Conservation (phyloP, 768 basidiomycete species). For the Macrolepiota dolichaula region DNA sequence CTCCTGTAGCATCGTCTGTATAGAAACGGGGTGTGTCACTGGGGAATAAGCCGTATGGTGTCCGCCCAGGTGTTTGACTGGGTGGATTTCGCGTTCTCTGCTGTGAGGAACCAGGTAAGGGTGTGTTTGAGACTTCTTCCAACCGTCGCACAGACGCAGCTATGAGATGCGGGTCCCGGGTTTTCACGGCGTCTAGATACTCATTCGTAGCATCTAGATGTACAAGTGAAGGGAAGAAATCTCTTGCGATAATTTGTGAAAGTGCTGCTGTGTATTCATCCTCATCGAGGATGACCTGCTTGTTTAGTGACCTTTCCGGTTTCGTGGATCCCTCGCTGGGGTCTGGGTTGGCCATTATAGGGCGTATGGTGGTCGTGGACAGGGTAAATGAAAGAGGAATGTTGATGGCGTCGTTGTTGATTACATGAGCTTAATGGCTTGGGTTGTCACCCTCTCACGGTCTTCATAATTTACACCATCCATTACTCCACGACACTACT, state of each 20-base stretch:
- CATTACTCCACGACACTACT: slow-evolving; percentile 6
- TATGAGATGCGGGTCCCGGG: slow-evolving; percentile 77
- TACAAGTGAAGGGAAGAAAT: slow-evolving; percentile 94
- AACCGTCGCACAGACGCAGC: slow-evolving; percentile 71
- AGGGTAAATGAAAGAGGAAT: neutral
- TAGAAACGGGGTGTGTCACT: slow-evolving; percentile 59
- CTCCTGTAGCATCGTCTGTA: slow-evolving; percentile 26
- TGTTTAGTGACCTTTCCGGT: slow-evolving; percentile 59
- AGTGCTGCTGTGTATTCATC: slow-evolving; percentile 93
- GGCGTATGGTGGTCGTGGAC: neutral
- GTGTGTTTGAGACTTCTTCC: slow-evolving; percentile 58
- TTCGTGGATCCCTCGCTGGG: slow-evolving; percentile 16
- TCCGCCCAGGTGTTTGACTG: slow-evolving; percentile 51
- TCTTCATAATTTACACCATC: slow-evolving; percentile 1
- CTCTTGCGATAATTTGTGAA: slow-evolving; percentile 90
- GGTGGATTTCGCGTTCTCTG: slow-evolving; percentile 23
- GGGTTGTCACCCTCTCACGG: neutral
- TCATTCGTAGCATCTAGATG: slow-evolving; percentile 86
- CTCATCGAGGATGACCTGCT: slow-evolving; percentile 77
- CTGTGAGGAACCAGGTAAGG: slow-evolving; percentile 28
- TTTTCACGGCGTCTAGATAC: slow-evolving; percentile 76
- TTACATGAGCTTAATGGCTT: neutral
- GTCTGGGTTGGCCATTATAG: slow-evolving; percentile 15
- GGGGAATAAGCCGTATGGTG: slow-evolving; percentile 58
- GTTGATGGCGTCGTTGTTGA: neutral